Base-by-base conservation (phyloP, 2,329 filamentous ascomycete genomes). In the Trichoderma sp. region DNA sequence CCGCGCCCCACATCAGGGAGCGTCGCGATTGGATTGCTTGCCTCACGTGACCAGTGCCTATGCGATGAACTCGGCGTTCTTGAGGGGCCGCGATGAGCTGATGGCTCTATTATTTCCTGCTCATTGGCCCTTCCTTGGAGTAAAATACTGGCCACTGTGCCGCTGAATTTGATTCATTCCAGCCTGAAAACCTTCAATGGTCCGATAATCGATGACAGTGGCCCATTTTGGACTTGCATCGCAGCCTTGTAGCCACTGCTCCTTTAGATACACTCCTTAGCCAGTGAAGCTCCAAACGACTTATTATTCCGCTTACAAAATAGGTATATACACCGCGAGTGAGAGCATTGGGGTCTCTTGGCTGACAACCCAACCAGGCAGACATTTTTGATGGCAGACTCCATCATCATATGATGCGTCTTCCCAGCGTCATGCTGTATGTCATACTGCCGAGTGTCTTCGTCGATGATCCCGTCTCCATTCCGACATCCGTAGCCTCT, bases 361-460 rank as follows among this genome's bases (percentile, higher is more conserved):
- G 74, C 75, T 76, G 33, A 76, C 75, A 53, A 60, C 11, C 31
- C 35, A 29, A 62, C 29, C 38, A 73, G 50, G 59, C 67, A 76
- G 75, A 65, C 45, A 59, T 27, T 38, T 53, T 38, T 60, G 67
- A 63, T 68, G 56, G 63, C 66, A 63, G 56, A 38, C 14, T 6
- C 62, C 64, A 31, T 59, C 56, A 56, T 72, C 62, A 73, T 76
- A 76, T 75, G 75, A 76, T 76, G 75, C 62, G 77, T 71, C 76
- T 75, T 71, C 77, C 75, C 79, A 78, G 76, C 79, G 71, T 80
- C 77, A 80, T 76, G 71, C 78, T 74, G 71, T 77, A 80, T 80
- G 68, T 75, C 77, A 77, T 73, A 77, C 74, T 78, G 74, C 77
- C 76, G 72, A 78, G 71, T 77, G 75, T 79, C 80, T 74, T 77